Evolutionary conservation across 768 basidiomycete species (phyloP), one percentile per base, ranked within the genome.

Genomic region (Tephrocybe rancida): DNA sequence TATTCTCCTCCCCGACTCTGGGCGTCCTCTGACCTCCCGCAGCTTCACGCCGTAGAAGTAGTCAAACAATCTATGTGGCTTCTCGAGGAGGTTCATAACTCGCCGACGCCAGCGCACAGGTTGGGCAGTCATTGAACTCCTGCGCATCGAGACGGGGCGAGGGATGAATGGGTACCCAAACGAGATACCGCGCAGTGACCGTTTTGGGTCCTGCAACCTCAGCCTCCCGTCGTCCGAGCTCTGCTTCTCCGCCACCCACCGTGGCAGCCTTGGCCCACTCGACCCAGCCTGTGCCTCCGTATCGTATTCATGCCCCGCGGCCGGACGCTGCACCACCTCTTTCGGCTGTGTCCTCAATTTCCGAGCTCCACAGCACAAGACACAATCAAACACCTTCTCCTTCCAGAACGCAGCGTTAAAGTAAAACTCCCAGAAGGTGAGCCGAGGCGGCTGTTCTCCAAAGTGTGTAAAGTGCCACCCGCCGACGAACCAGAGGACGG

Each of bases 401-500:
- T 64, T 72, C 74, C 73, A 72, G 63, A 65, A 69, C 50, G 64
- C 68, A 29, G 56, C 64, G 61, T 64, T 67, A 66, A 75, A 73
- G 54, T 74, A 82, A 65, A 74, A 78, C 59, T 80, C 78, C 76
- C 71, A 78, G 51, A 78, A 65, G 25, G 71, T 73, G 38, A 72
- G 65, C 52, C 68, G 69, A 8, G 74, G 71, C n/a, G 76, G 77
- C 57, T 75, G 70, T 57, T 79, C 78, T 7, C 79, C 78, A 39
- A 70, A 67, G 57, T 73, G 64, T 7, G 79, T 79, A 50, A 84
- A 71, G 52, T 87, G 79, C 88, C 88, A 90, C 3, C 88, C 88
- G 0, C 88, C 88, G 13, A 90, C 74, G 41, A 90, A 76, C 88
- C 88, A 90, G 48, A 88, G 78, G 67, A 86, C 81, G 0, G 88